Evolutionary conservation across 2,329 filamentous ascomycete species (phyloP).

Genomic region (Arthrobotrys iridis): DNA sequence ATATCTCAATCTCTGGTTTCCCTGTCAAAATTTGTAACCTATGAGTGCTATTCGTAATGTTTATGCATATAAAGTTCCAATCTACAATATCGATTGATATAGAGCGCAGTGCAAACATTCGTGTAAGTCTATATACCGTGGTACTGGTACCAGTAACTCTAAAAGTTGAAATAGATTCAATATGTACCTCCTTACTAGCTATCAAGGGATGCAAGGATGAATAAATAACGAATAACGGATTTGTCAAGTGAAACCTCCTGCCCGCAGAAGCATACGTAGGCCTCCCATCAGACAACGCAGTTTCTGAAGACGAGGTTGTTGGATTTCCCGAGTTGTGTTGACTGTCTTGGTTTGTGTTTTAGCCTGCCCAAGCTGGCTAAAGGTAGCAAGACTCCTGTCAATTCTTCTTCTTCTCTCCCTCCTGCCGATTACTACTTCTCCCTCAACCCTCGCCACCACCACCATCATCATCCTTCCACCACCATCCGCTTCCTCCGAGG

Average conservation of each 20-base stretch:
- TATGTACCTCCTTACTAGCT: too few relatives aligned
- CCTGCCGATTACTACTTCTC: slow-evolving; percentile 11
- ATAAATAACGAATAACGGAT: background rate
- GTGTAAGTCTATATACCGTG: too few relatives aligned
- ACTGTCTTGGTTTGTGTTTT: slow-evolving; percentile 27
- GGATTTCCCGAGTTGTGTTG: slow-evolving; percentile 48
- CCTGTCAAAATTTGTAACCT: too few relatives aligned
- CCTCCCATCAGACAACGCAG: slow-evolving; percentile 8
- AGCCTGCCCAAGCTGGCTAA: slow-evolving; percentile 30
- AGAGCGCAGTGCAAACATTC: too few relatives aligned
- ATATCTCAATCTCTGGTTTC: too few relatives aligned
- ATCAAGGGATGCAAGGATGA: too few relatives aligned
- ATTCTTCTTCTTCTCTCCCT: slow-evolving; percentile 21
- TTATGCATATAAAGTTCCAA: too few relatives aligned
- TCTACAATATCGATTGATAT: too few relatives aligned
- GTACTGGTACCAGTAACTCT: too few relatives aligned
- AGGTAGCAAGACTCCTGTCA: slow-evolving; percentile 24
- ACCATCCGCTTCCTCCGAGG: slow-evolving; percentile 11
- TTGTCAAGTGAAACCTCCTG: background rate
- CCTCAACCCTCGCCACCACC: slow-evolving; percentile 19
- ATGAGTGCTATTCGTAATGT: too few relatives aligned
- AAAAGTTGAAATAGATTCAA: too few relatives aligned
- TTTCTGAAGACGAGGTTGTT: background rate
- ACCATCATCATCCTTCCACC: slow-evolving; percentile 12
- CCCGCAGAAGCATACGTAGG: slow-evolving; percentile 8